These are phyloP conservation scores for Parathielavia hyrcaniae DNA, from an alignment of 495 filamentous ascomycete genomes.

Conservation along the genomic window DNA sequence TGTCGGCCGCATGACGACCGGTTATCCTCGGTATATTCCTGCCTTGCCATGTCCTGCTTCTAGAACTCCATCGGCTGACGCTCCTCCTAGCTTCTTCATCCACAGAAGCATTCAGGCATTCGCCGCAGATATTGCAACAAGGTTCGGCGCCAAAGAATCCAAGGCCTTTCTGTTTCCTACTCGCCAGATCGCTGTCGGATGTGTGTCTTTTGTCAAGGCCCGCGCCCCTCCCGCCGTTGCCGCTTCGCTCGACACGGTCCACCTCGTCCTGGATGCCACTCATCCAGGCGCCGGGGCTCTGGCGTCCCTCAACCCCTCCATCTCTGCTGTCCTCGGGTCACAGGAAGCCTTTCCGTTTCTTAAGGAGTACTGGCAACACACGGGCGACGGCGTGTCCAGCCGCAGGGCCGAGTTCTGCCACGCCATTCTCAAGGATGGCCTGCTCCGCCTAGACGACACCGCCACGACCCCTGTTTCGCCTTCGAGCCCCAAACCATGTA, in stretches of 20 bases:
- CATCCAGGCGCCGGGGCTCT: constrained; percentile 45
- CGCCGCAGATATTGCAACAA: constrained; percentile 57
- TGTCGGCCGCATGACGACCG: constrained; percentile 73
- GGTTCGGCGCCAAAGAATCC: constrained; percentile 55
- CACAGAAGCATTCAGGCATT: constrained; percentile 76
- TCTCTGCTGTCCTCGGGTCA: constrained; percentile 70
- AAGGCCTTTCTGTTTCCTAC: constrained; percentile 79
- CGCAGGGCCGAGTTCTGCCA: constrained; percentile 86
- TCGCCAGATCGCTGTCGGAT: constrained; percentile 56
- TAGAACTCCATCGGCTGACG: constrained; percentile 4
- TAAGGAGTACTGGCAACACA: constrained; percentile 94
- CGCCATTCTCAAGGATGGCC: constrained; percentile 60
- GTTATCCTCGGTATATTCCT: constrained; percentile 69
- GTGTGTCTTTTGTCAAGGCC: constrained; percentile 61
- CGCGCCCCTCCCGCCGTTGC: constrained; percentile 45
- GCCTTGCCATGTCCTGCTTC: neutral
- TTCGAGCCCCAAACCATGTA: constrained; percentile 43
- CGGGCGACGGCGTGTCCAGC: constrained; percentile 90
- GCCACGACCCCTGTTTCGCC: constrained; percentile 14
- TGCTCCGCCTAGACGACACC: constrained; percentile 51
- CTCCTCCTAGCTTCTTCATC: constrained; percentile 69
- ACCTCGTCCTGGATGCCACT: constrained; percentile 55
- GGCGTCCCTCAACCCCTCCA: constrained; percentile 36
- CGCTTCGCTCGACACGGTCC: constrained; percentile 54
- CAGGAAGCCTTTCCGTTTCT: constrained; percentile 58